These are phyloP conservation scores for Rhododendron simsii DNA, from an alignment of 148 eudicot species.

Conservation along the genomic window DNA sequence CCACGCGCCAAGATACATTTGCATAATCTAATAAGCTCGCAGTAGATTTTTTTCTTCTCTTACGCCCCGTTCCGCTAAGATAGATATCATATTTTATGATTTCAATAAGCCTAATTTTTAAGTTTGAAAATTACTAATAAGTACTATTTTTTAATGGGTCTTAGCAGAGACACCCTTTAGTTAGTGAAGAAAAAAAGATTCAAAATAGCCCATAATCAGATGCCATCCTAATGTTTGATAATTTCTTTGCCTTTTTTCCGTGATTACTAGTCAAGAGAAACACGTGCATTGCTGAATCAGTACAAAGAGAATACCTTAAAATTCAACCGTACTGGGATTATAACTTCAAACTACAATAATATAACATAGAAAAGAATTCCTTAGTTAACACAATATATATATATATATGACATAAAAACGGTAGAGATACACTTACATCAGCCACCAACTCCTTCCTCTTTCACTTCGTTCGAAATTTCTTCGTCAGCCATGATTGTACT, in stretches of 20 bases:
- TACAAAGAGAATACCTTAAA: neutral
- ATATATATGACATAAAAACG: neutral
- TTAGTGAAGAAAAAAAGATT: neutral
- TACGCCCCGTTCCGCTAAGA: no score
- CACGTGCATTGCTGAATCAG: no score
- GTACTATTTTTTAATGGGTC: no score
- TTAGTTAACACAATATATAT: neutral
- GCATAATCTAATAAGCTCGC: neutral
- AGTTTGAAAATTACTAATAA: no score
- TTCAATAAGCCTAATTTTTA: no score
- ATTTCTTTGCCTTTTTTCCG: neutral
- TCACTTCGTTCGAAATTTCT: no score
- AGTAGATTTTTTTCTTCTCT: neutral
- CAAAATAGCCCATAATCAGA: neutral
- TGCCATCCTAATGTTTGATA: neutral
- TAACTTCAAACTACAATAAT: neutral
- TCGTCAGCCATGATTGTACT: no score
- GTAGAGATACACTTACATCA: conserved; percentile 26
- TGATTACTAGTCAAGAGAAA: neutral
- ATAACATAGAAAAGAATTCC: neutral
- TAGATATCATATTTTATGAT: no score
- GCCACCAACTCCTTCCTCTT: neutral
- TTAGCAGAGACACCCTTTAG: no score
- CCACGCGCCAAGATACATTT: neutral
- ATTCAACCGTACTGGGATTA: no score